A percentile compares a stretch with the other conserved stretches of the same genome.
phyloP scores from a whole-genome alignment of 2,329 filamentous ascomycete species.

The Aspergillus ustus region DNA sequence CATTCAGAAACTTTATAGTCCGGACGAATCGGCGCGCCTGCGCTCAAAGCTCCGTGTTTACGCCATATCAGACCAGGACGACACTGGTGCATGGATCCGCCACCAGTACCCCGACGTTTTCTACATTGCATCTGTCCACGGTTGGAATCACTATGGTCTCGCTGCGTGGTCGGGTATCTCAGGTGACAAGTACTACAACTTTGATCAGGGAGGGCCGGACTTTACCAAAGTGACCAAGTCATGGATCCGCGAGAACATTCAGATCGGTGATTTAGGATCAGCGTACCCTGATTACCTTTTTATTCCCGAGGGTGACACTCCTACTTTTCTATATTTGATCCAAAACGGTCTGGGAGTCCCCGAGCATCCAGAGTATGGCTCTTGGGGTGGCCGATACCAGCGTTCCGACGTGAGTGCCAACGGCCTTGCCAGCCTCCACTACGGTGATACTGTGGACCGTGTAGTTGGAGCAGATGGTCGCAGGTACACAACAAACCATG shows the following conservation, averaged over 20 bases:
- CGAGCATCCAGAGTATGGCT: constrained; percentile 47
- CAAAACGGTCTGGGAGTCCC: constrained; percentile 47
- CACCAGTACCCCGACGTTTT: constrained; percentile 59
- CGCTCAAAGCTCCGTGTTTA: constrained; percentile 54
- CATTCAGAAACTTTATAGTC: constrained; percentile 25
- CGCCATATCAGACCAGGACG: constrained; percentile 63
- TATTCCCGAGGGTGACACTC: constrained; percentile 57
- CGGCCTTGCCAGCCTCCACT: constrained; percentile 27
- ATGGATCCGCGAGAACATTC: constrained; percentile 60
- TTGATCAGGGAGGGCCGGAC: constrained; percentile 56
- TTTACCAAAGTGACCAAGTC: constrained; percentile 52
- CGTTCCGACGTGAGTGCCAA: constrained; percentile 16
- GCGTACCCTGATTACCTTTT: constrained; percentile 54
- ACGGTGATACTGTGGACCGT: constrained; percentile 39
- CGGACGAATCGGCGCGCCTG: constrained; percentile 34
- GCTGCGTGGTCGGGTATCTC: constrained; percentile 63
- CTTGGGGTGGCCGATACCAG: constrained; percentile 48
- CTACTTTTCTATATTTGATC: constrained; percentile 46
- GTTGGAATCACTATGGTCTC: constrained; percentile 58
- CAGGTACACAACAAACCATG: constrained; percentile 45
- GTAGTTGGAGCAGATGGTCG: constrained; percentile 40
- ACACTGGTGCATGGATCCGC: constrained; percentile 61
- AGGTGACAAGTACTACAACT: constrained; percentile 52
- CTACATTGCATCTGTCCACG: constrained; percentile 61
- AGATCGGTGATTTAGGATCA: constrained; percentile 53